Evolutionary conservation across 768 basidiomycete genomes (phyloP), one percentile per base, ranked within the genome.

Genomic region (Boletellus ananas): DNA sequence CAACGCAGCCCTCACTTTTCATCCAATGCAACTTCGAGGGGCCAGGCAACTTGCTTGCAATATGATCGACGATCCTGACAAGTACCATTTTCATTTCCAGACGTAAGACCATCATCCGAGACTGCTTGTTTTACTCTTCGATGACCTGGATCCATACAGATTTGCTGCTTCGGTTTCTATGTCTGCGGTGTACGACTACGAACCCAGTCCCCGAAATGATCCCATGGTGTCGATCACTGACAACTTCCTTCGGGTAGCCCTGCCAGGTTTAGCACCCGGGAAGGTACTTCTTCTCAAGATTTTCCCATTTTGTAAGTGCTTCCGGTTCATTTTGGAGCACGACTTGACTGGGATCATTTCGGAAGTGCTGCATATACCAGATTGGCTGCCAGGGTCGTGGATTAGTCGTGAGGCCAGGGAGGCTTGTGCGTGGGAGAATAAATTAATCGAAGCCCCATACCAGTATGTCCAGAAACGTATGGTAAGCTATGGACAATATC

Each of bases 321-420:
- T 29, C 47, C 42, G 25, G 7, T 31, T 2, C 23, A 51, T 3
- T 21, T 58, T 34, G 45, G 44, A 16, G 13, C 3, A 23, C 16
- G 10, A n/a, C 3, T 7, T 34, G 23, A 20, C 21, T 27, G 20
- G n/a, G 8, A 11, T 47, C 6, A 23, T 14, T 8, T 18, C 7
- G 11, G 29, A 39, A 56, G 58, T 59, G 17, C 36, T 36, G 11
- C 14, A 38, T 39, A 6, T 52, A 13, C 52, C 54, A 57, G 66
- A 59, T 17, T 75, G 74, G 73, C 55, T 73, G 41, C 74, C 75
- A 7, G n/a, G n/a, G n/a, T n/a, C n/a, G n/a, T n/a, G n/a, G n/a
- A n/a, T n/a, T n/a, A n/a, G n/a, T n/a, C n/a, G n/a, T n/a, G n/a
- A n/a, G n/a, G n/a, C n/a, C n/a, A n/a, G n/a, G n/a, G n/a, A n/a